Percentiles rank a stretch among this genome's conserved stretches.
Conservation (phyloP, 2,329 filamentous ascomycete genomes). For the Diaporthe longicolla region DNA sequence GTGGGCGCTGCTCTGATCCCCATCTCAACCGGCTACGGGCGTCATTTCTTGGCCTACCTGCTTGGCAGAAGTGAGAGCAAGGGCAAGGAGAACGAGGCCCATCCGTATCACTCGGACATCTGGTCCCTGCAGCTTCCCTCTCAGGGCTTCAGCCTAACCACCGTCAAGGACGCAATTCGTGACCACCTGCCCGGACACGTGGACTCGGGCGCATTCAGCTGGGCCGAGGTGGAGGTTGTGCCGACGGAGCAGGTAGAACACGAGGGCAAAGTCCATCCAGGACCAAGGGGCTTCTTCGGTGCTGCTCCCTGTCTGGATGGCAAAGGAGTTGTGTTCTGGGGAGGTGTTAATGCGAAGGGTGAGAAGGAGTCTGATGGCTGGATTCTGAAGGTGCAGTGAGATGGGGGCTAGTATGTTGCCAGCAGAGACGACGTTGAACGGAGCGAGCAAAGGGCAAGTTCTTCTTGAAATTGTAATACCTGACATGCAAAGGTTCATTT, state of each 20-base stretch:
- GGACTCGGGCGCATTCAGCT: conserved; percentile 62
- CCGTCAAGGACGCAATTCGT: conserved; percentile 64
- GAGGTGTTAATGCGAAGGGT: conserved; percentile 61
- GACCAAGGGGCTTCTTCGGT: conserved; percentile 56
- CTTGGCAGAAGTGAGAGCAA: conserved; percentile 55
- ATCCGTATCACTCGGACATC: conserved; percentile 57
- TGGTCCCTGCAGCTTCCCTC: conserved; percentile 68
- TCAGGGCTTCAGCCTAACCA: conserved; percentile 60
- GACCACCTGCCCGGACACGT: conserved; percentile 55
- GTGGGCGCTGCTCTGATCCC: conserved; percentile 59
- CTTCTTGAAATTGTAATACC: not conserved
- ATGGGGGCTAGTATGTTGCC: too few relatives aligned
- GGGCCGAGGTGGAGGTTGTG: conserved; percentile 64
- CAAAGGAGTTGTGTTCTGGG: conserved; percentile 65
- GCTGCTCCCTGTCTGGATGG: conserved; percentile 60
- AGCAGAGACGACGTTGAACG: not conserved
- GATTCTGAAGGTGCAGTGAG: conserved; percentile 50
- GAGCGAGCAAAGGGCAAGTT: not conserved
- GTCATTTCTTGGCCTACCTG: conserved; percentile 65
- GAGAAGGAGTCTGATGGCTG: conserved; percentile 57
- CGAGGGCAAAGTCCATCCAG: conserved; percentile 59
- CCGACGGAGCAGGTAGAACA: conserved; percentile 58
- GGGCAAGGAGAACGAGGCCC: conserved; percentile 42
- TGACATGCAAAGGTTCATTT: not conserved
- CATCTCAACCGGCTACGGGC: conserved; percentile 65